Evolutionary conservation across 2,329 filamentous ascomycete genomes (phyloP), one percentile per base, ranked within the genome.

Genomic region (Lasiodiplodia gonubiensis): DNA sequence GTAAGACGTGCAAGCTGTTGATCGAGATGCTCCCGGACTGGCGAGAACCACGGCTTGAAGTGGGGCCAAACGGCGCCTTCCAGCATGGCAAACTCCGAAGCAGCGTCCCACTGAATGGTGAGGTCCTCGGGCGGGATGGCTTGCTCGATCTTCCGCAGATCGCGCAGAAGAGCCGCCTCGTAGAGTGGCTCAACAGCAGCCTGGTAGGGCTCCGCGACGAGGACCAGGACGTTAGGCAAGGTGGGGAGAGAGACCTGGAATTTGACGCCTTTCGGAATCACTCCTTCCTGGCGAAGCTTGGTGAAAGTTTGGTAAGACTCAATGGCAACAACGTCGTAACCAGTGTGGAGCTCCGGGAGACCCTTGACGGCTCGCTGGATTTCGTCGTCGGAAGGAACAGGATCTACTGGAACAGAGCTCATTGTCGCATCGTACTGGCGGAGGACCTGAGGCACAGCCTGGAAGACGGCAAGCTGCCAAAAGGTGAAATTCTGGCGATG

Each of bases 171-270:
- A 3, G 76, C 76, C 12, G 68, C 70, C 61, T 78, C 74, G 68
- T 79, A 79, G n/a, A 76, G 66, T 4, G 73, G 74, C 70, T 78
- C 77, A 16, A 78, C 66, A 8, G 70, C 69, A 11, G 68, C 64
- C 52, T 74, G 72, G 67, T 75, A 78, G 1, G 72, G 72, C 1
- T 71, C 67, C 6, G 76, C 71, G 37, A 70, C 25, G n/a, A 68
- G 18, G 30, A 48, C 59, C 14, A 71, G 30, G 4, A 68, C 68
- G 27, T 70, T 72, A 12, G 68, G 64, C 4, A 74, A 66, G 2
- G 74, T 74, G 2, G 78, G 78, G 4, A 80, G 63, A 49, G 71
- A 75, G 67, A 80, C 76, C 68, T 78, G 76, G 67, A 80, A 78
- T 16, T 71, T 71, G n/a, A 73, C 71, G 25, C 68, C 59, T 21